Base-by-base conservation (phyloP, 2,329 filamentous ascomycete species). In the Xylariaceae sp. region DNA sequence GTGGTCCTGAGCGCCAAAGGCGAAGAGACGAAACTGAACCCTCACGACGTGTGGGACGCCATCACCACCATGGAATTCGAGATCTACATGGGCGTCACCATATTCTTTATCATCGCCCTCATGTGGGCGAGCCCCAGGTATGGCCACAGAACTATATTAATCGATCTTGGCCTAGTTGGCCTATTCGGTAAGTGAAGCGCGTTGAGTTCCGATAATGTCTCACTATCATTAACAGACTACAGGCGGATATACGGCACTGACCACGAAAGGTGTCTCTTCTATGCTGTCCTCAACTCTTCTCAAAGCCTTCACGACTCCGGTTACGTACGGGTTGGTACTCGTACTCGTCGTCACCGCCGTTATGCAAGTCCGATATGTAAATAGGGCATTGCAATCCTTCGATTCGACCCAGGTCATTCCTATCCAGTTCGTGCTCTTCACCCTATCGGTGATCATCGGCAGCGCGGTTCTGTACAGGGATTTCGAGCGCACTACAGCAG, bases 391-490 rank as follows among this genome's bases (percentile, higher is more conserved):
- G 47, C 92, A 97, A 68, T 85, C 89, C 43, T 99, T 97, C 74
- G 90, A 97, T 70, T 96, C 94, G 6, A 99, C 94, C 0, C 91
- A 97, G 69, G 94, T 99, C 61, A 99, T 99, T 57, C 94, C 94
- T 0, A 94, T 94, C 13, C 94, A 99, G 66, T 99, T 99, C 63
- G 94, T 99, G 45, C 82, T 95, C 57, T 99, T 99, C 69, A 99
- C 94, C 0, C 78, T 99, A 7, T 96, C 89, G 6, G 94, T 97
- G 57, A 97, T 99, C 61, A 79, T 96, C 47, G 94, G 94, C 51
- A 97, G 92, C 63, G 93, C 93, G 1, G 80, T 99, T 9, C 74
- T 99, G 6, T 99, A 97, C 68, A 86, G 93, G 45, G 94, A 99
- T 69, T 99, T 99, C 64, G 89, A 97, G 69, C 86, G 88, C 40